Base-by-base conservation (phyloP, 2,329 filamentous ascomycete genomes). In the Penicillium sp. region DNA sequence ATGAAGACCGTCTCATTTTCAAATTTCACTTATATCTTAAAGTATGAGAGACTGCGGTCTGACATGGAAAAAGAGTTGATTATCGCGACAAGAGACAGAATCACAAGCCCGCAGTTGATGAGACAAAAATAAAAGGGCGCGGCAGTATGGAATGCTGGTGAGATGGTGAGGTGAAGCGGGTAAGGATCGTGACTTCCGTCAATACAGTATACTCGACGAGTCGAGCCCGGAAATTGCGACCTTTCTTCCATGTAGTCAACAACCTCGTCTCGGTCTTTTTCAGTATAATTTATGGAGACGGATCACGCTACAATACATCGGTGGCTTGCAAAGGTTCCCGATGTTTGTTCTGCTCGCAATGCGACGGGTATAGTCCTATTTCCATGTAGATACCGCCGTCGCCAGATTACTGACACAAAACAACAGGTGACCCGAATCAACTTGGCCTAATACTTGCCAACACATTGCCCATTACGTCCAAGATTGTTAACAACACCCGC, bases 311-410 rank as follows among this genome's bases (percentile, higher is more conserved):
- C 42, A 43, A 63, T 67, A n/a, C 46, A 63, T 4, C 58, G 42
- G 43, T 67, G 64, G 64, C 46, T 67, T 45, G 53, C 55, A 29
- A 54, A 29, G 13, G 50, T 64, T 4, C 42, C 53, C 21, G 42
- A 55, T 49, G 39, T 3, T 25, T 6, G 4, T 23, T 23, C 8
- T 19, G 19, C 19, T 42, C 4, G 39, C 39, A 42, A 42, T 42
- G 39, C 9, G 11, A 42, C 39, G 21, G 19, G 39, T 42, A 42
- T 42, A 42, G 19, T 42, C 14, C 39, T 19, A 23, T 9, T 23
- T 9, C 19, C 9, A 23, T 19, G 39, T 10, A 10, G 4, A 19
- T 39, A n/a, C 3, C 7, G 19, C 10, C 6, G 19, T 42, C 9
- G 4, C n/a, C 19, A 42, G 19, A 42, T 19, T 23, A 14, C 35